A percentile compares a stretch with the other conserved stretches of the same genome.
These are phyloP conservation scores for Rhododendron griersonianum DNA, from an alignment of 148 eudicot species.

Conservation along the genomic window DNA sequence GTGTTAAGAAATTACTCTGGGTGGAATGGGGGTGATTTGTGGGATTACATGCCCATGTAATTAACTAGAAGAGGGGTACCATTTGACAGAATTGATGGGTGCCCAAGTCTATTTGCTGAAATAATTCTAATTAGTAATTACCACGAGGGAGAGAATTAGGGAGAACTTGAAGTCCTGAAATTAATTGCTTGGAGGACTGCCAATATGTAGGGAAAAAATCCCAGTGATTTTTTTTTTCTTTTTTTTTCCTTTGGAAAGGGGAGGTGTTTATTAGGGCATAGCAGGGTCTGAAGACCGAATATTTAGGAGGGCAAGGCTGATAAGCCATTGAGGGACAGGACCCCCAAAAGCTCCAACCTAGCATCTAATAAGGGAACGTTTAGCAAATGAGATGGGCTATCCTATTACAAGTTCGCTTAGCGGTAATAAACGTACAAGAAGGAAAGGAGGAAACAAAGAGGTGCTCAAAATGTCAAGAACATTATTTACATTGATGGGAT, in stretches of 20 bases:
- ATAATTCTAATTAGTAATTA: constrained; percentile 1
- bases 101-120: neutral
- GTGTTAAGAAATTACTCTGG: neutral
- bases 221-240: neutral
- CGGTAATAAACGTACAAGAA: too few species aligned
- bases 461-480: neutral
- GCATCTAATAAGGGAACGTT: too few species aligned
- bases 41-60: neutral
- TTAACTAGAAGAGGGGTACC: neutral
- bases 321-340: too few species aligned
- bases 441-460: neutral
- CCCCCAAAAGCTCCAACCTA: too few species aligned
- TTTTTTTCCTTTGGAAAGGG: too few species aligned
- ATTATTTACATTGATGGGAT: neutral
- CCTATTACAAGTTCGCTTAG: too few species aligned
- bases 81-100: neutral
- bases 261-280: too few species aligned
- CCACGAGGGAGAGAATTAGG: constrained; percentile 13
- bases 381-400: too few species aligned
- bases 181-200: constrained; percentile 6
- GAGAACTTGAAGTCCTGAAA: constrained; percentile 6
- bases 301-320: too few species aligned
- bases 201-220: neutral
- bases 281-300: too few species aligned
- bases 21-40: neutral